Evolutionary conservation across 805 yeast species (phyloP).

Genomic region (Cyberlindnera suaveolens): DNA sequence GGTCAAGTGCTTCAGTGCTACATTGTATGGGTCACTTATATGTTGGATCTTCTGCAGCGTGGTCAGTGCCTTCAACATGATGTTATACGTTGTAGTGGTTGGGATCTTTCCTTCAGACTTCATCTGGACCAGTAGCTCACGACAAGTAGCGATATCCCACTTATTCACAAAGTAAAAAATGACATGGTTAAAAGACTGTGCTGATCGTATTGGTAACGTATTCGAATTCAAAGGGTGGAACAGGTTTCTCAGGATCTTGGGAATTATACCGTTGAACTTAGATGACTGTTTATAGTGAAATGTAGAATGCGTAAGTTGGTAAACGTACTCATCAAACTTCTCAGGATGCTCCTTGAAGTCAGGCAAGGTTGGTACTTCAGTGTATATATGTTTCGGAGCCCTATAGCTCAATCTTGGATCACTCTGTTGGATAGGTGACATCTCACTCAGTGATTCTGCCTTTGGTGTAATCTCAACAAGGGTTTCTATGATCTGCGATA

Average conservation of each 20-base stretch:
- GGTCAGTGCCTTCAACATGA: slow-evolving; percentile 27
- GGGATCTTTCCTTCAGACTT: slow-evolving; percentile 27
- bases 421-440: slow-evolving; percentile 10
- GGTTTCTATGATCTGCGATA: slow-evolving; percentile 19
- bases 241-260: slow-evolving; percentile 32
- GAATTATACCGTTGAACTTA: slow-evolving; percentile 30
- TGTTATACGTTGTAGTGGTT: slow-evolving; percentile 33
- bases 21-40: slow-evolving; percentile 23
- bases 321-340: slow-evolving; percentile 28
- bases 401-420: not conserved
- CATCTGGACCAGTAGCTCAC: slow-evolving; percentile 37
- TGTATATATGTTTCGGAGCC: slow-evolving; percentile 18
- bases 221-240: slow-evolving; percentile 32
- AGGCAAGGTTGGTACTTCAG: slow-evolving; percentile 33
- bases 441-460: slow-evolving; percentile 8
- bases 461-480: slow-evolving; percentile 22
- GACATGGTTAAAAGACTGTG: slow-evolving; percentile 30
- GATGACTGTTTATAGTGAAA: slow-evolving; percentile 32
- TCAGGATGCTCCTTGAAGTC: slow-evolving; percentile 22
- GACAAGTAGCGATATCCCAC: slow-evolving; percentile 35
- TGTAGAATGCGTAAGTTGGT: slow-evolving; percentile 31
- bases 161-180: slow-evolving; percentile 33
- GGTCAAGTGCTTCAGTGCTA: slow-evolving; percentile 25
- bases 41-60: slow-evolving; percentile 25
- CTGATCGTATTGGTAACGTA: slow-evolving; percentile 26